These are phyloP conservation scores for Coffea eugenioides DNA, from an alignment of 257 asterid species.

Conservation along the genomic window DNA sequence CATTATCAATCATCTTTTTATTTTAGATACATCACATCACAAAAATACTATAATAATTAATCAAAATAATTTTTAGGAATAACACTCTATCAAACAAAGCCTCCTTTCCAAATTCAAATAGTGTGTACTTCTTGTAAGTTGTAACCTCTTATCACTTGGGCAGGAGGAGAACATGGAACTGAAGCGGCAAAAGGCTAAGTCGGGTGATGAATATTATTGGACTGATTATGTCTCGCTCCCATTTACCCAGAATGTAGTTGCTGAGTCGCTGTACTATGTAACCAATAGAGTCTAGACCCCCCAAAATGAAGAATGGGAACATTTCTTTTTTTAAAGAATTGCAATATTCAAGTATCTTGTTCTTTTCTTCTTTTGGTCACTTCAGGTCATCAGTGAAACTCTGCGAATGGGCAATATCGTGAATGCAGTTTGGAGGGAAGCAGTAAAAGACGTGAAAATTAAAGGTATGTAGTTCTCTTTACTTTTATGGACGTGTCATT, in stretches of 20 bases:
- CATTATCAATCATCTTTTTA: too few species aligned
- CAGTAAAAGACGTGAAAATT: conserved; percentile 79
- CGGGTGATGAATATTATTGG: conserved; percentile 69
- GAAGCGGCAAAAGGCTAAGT: conserved; percentile 44
- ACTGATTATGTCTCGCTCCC: conserved; percentile 71
- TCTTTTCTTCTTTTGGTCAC: not conserved
- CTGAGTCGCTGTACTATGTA: not conserved
- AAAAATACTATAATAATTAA: too few species aligned
- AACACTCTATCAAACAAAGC: too few species aligned
- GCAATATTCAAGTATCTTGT: too few species aligned
- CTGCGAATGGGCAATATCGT: conserved; percentile 77
- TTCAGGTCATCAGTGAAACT: conserved; percentile 88
- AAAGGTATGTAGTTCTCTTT: conserved; percentile 47
- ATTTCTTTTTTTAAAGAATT: too few species aligned
- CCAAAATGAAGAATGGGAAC: not conserved
- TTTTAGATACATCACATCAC: too few species aligned
- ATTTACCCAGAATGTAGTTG: conserved; percentile 79
- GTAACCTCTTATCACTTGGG: not conserved
- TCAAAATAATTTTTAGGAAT: too few species aligned
- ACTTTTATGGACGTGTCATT: not conserved
- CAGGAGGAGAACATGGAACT: conserved; percentile 95
- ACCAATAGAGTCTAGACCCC: not conserved
- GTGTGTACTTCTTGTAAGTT: not conserved
- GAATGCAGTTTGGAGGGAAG: conserved; percentile 98
- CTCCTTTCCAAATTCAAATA: too few species aligned